phyloP scores from a whole-genome alignment of 108 stramenopile genomes.

The Discostella stelligeroides region DNA sequence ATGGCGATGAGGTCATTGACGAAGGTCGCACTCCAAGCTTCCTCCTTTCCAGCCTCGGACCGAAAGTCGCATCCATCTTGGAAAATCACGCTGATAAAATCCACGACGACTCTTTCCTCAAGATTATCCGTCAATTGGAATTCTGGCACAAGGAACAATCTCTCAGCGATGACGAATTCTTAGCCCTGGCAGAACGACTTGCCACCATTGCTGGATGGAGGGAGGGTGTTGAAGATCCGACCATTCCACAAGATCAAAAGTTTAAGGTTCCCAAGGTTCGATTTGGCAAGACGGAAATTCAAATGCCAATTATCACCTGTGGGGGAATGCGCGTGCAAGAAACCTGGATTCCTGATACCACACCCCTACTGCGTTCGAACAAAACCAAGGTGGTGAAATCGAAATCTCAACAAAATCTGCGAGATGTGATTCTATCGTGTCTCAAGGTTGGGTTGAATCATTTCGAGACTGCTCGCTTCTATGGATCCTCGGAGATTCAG shows the following conservation, averaged over 20 bases:
- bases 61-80: conserved; percentile 34
- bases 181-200: conserved; percentile 34
- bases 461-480: conserved; percentile 79
- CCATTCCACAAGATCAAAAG: conserved; percentile 5
- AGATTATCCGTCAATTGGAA: conserved; percentile 56
- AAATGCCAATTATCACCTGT: conserved; percentile 79
- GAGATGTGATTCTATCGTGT: conserved; percentile 46
- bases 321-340: conserved; percentile 64
- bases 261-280: conserved; percentile 57
- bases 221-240: conserved; percentile 19
- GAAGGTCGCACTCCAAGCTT: conserved; percentile 15
- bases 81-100: conserved; percentile 31
- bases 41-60: conserved; percentile 27
- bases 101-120: conserved; percentile 58
- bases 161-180: conserved; percentile 30
- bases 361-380: conserved; percentile 45
- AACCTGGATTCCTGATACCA: conserved; percentile 64
- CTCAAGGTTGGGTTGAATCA: conserved; percentile 73
- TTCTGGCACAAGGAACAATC: conserved; percentile 51
- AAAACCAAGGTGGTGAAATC: conserved; percentile 47
- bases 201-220: conserved; percentile 41
- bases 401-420: conserved; percentile 52
- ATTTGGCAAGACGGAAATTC: conserved; percentile 70
- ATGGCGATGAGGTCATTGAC: conserved; percentile 8
- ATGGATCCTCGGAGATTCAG: conserved; percentile 66